These are phyloP conservation scores for Garcia nutans DNA, from an alignment of 345 rosid species.

Conservation along the genomic window DNA sequence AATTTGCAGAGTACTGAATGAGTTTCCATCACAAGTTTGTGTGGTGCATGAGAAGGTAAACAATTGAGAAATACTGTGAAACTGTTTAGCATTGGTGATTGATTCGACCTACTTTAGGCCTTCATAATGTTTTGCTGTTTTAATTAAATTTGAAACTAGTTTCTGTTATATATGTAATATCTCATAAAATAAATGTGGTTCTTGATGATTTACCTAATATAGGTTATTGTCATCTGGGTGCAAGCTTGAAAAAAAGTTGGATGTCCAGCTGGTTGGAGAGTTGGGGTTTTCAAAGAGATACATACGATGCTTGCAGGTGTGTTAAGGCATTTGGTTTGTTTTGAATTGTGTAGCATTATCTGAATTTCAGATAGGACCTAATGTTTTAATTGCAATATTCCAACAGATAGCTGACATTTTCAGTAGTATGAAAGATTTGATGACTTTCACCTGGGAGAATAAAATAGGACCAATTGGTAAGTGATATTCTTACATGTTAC, in stretches of 20 bases:
- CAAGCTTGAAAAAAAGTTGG: conserved; percentile 9
- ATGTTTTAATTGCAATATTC: not conserved
- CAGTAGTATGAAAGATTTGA: conserved; percentile 23
- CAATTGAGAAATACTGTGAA: not conserved
- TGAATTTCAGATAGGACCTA: not conserved
- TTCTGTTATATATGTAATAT: too few species aligned
- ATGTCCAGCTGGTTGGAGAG: conserved; percentile 11
- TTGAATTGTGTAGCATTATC: not conserved
- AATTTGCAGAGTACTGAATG: not conserved
- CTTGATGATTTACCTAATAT: not conserved
- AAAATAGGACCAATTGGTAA: conserved; percentile 22
- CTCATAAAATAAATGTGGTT: not conserved
- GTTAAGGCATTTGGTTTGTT: not conserved
- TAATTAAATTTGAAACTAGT: not conserved
- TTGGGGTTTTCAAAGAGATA: conserved; percentile 21
- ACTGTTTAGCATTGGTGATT: not conserved
- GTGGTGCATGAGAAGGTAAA: not conserved
- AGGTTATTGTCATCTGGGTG: conserved; percentile 23
- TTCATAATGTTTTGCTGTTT: not conserved
- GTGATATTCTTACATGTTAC: not conserved
- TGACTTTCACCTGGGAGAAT: conserved; percentile 19
- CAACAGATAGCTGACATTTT: conserved; percentile 24
- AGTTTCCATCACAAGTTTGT: not conserved
- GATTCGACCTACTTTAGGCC: not conserved
- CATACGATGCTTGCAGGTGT: conserved; percentile 9